Percentiles rank a stretch among this genome's conserved stretches.
These are phyloP conservation scores for Auriculariales sp. DNA, from an alignment of 768 basidiomycete species.

Conservation along the genomic window DNA sequence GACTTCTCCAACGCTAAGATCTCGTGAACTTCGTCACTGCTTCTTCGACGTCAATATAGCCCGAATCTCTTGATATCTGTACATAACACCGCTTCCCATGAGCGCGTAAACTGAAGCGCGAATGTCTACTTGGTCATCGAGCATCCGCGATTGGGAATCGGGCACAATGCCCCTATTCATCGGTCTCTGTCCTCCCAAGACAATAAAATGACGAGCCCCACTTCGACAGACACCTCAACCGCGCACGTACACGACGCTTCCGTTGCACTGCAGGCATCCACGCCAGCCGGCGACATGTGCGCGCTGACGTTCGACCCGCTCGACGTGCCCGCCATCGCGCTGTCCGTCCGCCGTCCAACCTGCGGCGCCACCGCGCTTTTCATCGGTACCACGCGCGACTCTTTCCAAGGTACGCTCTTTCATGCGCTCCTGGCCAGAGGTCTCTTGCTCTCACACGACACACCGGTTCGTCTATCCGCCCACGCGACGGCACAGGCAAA, in stretches of 20 bases:
- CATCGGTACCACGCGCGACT: slow-evolving; percentile 76
- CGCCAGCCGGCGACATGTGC: slow-evolving; percentile 17
- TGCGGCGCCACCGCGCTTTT: slow-evolving; percentile 68
- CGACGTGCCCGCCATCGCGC: slow-evolving; percentile 40
- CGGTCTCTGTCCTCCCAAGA: too few species aligned
- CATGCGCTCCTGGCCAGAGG: neutral
- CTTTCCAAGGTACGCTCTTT: slow-evolving; percentile 50
- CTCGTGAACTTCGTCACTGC: slow-evolving; percentile 23
- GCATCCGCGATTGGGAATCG: too few species aligned
- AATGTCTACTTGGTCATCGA: too few species aligned
- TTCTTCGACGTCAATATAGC: neutral
- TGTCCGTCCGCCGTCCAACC: slow-evolving; percentile 42
- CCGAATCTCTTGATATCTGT: too few species aligned
- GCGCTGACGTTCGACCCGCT: slow-evolving; percentile 46
- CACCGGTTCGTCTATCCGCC: neutral
- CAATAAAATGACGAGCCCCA: too few species aligned
- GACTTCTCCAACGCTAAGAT: slow-evolving; percentile 91
- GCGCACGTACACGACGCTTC: neutral
- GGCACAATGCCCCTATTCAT: too few species aligned
- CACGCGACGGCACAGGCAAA: slow-evolving; percentile 18
- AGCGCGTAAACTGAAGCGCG: too few species aligned
- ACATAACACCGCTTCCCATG: too few species aligned
- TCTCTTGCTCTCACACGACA: neutral
- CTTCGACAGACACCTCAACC: too few species aligned
- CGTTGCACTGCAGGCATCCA: neutral